phyloP scores from a whole-genome alignment of 768 basidiomycete species.

The Suillus ampliporus region DNA sequence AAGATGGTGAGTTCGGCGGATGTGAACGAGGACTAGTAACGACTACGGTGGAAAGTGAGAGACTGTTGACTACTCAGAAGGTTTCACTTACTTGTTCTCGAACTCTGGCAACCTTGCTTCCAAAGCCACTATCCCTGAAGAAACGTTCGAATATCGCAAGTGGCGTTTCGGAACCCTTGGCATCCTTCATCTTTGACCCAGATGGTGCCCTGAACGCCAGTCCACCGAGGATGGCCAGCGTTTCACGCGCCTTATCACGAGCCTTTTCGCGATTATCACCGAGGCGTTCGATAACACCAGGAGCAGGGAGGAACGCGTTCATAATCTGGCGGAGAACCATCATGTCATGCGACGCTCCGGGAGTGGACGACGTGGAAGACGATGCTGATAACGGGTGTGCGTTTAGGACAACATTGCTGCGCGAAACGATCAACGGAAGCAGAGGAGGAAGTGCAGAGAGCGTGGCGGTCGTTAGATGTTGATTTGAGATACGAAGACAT shows the following conservation, averaged over 20 bases:
- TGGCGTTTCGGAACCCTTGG: slow-evolving; percentile 74
- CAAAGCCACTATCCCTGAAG: slow-evolving; percentile 72
- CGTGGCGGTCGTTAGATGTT: slow-evolving; percentile 80
- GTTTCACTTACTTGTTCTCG: slow-evolving; percentile 77
- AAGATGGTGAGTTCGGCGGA: slow-evolving; percentile 70
- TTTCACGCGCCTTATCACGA: slow-evolving; percentile 76
- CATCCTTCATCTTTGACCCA: slow-evolving; percentile 50
- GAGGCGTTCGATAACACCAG: slow-evolving; percentile 82
- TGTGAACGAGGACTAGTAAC: slow-evolving; percentile 71
- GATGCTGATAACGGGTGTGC: slow-evolving; percentile 53
- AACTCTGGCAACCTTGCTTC: slow-evolving; percentile 85
- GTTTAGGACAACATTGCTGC: slow-evolving; percentile 33
- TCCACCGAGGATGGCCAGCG: slow-evolving; percentile 75
- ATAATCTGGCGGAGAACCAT: slow-evolving; percentile 71
- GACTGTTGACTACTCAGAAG: slow-evolving; percentile 2
- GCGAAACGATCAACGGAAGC: slow-evolving; percentile 64
- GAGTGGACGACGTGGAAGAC: slow-evolving; percentile 53
- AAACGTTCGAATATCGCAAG: slow-evolving; percentile 72
- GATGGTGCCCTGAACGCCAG: slow-evolving; percentile 66
- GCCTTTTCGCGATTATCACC: slow-evolving; percentile 77
- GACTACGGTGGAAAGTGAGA: slow-evolving; percentile 42
- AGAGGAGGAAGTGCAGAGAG: slow-evolving; percentile 71
- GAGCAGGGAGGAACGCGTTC: slow-evolving; percentile 70
- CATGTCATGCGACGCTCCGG: slow-evolving; percentile 53
- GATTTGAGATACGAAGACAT: slow-evolving; percentile 80